Conservation (phyloP, 371 early-diverging fungal genomes). For the Conidiobolus incongruus region DNA sequence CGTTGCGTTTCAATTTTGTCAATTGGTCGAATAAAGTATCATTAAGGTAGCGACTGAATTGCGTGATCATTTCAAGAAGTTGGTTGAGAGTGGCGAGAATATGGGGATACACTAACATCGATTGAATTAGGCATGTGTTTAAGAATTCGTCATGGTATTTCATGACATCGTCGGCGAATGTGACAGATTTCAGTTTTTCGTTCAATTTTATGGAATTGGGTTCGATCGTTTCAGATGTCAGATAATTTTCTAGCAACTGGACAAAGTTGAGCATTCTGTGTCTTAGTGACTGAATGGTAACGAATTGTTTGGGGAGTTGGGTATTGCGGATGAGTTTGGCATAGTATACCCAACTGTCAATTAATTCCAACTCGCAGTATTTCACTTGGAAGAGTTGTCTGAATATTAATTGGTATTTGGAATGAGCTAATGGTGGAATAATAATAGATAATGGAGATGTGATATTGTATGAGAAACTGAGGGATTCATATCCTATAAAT, state of each 20-base stretch:
- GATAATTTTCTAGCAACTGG: conserved; percentile 69
- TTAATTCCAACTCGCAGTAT: conserved; percentile 56
- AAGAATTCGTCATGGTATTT: conserved; percentile 58
- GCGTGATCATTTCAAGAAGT: too few relatives aligned
- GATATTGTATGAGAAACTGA: conserved; percentile 50
- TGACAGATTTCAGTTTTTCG: conserved; percentile 21
- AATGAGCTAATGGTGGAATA: conserved; percentile 51
- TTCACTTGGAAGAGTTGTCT: conserved; percentile 70
- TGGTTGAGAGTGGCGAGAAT: too few relatives aligned
- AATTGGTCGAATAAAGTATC: too few relatives aligned
- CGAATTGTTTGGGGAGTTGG: conserved; percentile 7
- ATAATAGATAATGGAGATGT: conserved; percentile 77
- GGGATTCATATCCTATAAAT: conserved; percentile 40
- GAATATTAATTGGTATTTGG: conserved; percentile 79
- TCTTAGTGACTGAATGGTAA: conserved; percentile 37
- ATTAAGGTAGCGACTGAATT: too few relatives aligned
- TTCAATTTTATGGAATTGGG: conserved; percentile 60
- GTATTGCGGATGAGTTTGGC: conserved; percentile 5
- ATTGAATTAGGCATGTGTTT: conserved; percentile 71
- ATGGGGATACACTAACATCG: too few relatives aligned
- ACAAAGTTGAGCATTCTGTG: conserved; percentile 63
- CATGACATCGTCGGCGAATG: conserved; percentile 72
- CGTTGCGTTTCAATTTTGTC: too few relatives aligned
- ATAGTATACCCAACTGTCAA: conserved; percentile 45
- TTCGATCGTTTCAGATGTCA: conserved; percentile 71